A percentile compares a stretch with the other conserved stretches of the same genome.
These are phyloP conservation scores for Castanopsis chinensis DNA, from an alignment of 306 rosid genomes.

Conservation along the genomic window DNA sequence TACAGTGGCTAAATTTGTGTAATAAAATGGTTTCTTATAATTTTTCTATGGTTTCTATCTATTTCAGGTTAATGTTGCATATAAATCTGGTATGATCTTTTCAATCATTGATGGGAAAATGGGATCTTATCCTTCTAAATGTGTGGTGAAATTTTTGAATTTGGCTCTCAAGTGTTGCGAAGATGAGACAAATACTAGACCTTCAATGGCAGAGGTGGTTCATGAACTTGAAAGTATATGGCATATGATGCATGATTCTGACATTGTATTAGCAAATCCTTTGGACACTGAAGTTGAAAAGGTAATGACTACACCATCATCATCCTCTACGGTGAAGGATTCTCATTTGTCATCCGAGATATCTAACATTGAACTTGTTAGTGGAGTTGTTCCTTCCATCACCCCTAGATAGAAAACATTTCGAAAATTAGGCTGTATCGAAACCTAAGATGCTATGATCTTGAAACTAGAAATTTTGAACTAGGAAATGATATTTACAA, in stretches of 20 bases:
- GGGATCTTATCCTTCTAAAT: conserved; percentile 83
- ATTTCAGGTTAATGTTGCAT: conserved; percentile 58
- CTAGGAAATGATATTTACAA: too few relatives aligned
- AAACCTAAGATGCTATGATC: too few relatives aligned
- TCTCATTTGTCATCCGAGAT: conserved; percentile 57
- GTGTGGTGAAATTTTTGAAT: conserved; percentile 59
- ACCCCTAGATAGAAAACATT: conserved; percentile 63
- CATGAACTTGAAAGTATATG: conserved; percentile 76
- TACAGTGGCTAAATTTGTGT: background rate
- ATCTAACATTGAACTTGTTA: conserved; percentile 81
- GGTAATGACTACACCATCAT: conserved; percentile 44
- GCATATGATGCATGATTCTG: conserved; percentile 60
- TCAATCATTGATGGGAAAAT: conserved; percentile 64
- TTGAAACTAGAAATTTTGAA: too few relatives aligned
- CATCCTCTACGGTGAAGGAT: conserved; percentile 46
- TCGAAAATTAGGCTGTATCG: background rate
- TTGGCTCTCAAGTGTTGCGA: conserved; percentile 74
- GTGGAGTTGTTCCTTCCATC: conserved; percentile 78
- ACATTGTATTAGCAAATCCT: conserved; percentile 31
- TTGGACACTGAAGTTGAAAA: conserved; percentile 37
- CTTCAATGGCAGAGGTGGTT: conserved; percentile 79
- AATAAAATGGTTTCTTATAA: background rate
- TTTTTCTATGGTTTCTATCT: background rate
- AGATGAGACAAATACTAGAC: conserved; percentile 75
- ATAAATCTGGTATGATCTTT: conserved; percentile 62